Evolutionary conservation across 164 flowering plant species (phyloP).

Genomic region (Magnolia officinalis): DNA sequence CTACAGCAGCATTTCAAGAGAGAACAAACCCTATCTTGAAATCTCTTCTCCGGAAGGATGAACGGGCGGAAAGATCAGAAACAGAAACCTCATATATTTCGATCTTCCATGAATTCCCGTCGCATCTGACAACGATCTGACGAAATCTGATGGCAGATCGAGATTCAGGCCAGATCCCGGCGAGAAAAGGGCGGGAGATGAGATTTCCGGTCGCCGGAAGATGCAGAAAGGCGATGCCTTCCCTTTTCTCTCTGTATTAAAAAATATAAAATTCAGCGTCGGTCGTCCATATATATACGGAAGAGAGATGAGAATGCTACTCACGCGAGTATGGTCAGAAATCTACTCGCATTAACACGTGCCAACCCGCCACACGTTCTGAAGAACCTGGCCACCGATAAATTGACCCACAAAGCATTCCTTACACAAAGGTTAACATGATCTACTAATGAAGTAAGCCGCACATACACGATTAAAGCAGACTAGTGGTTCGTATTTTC

Average conservation of each 20-base stretch:
- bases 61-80: neutral
- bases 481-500: neutral
- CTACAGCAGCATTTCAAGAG: neutral
- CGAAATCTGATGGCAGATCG: neutral
- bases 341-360: neutral
- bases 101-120: neutral
- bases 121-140: neutral
- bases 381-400: neutral
- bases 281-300: slow-evolving; percentile 1
- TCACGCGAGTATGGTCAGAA: neutral
- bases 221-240: neutral
- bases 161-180: slow-evolving; percentile 11
- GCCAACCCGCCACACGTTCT: neutral
- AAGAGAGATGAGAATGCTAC: neutral
- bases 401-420: too few species aligned
- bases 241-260: neutral
- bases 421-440: neutral
- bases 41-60: neutral
- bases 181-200: neutral
- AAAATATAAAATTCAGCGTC: neutral
- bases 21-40: slow-evolving; percentile 4
- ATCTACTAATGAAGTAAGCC: too few species aligned
- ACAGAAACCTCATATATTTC: neutral
- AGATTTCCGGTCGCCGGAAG: slow-evolving; percentile 3
- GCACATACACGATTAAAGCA: neutral